Base-by-base conservation (phyloP, 176 grass and related monocot genomes). In the Phoenix dactylifera region DNA sequence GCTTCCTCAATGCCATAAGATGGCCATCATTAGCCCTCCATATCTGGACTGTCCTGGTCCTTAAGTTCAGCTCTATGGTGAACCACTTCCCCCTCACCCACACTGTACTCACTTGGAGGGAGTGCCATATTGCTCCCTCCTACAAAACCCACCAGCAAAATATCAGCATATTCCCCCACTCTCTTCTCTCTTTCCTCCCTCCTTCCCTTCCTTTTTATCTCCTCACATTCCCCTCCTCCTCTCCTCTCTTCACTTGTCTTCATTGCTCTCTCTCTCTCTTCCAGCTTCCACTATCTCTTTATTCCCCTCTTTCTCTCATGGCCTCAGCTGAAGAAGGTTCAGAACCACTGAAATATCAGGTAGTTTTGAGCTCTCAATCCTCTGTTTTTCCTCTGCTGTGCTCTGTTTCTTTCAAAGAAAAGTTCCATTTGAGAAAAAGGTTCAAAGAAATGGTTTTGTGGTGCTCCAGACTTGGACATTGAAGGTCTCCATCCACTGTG, bases 401-500 rank as follows among this genome's bases (percentile, higher is more conserved):
- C 29, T 15, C 51, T 16, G 53, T 71, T 54, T 50, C 15, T 25
- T 15, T 64, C 6, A 18, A 15, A 54, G 50, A 58, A 60, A 71
- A 39, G 16, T 59, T 29, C 48, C 35, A 44, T 44, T 2, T 12
- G 35, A 44, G 35, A 44, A 44, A 9, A 44, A 44, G 2, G 35
- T 44, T 44, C 35, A 44, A 44, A 14, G 35, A 72, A 49, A 18
- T 71, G 28, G 28, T 54, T 26, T 49, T 49, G 7, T 15, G 73
- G 22, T 52, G 55, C 22, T 48, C 20, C 59, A 97, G 92, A 97
- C 78, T 26, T 64, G 72, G 54, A 81, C 74, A 30, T 66, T 97
- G 75, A 97, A 87, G 76, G 92, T 97, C 17, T 87, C 87, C 79
- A 97, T 97, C 81, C 87, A 97, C 73, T 97, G 92, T 12, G 92